Conservation (phyloP, 768 basidiomycete species). For the Leccinum ochraceum region DNA sequence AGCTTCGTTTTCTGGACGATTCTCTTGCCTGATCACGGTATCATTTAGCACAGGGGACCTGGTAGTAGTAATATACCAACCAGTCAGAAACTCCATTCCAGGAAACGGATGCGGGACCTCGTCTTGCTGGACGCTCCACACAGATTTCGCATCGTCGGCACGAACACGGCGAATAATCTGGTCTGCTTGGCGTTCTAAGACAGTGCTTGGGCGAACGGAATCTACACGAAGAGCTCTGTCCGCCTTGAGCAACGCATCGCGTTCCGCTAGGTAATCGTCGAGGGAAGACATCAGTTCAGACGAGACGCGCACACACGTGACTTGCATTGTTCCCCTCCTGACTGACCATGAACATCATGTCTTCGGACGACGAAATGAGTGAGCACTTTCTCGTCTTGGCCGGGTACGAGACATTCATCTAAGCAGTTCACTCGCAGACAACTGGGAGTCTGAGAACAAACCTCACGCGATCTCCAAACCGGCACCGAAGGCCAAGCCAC, state of each 20-base stretch:
- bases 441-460: slow-evolving; percentile 13
- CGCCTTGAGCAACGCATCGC: slow-evolving; percentile 32
- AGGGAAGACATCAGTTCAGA: slow-evolving; percentile 2
- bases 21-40: slow-evolving; percentile 41
- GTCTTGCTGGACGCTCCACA: slow-evolving; percentile 61
- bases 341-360: slow-evolving; percentile 23
- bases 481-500: slow-evolving; percentile 18
- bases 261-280: slow-evolving; percentile 26
- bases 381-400: slow-evolving; percentile 9
- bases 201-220: slow-evolving; percentile 31
- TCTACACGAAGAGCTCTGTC: slow-evolving; percentile 59
- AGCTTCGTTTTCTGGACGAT: slow-evolving; percentile 63
- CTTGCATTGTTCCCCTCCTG: not conserved
- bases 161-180: slow-evolving; percentile 56
- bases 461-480: slow-evolving; percentile 1
- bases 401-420: slow-evolving; percentile 23
- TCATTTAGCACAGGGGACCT: not conserved
- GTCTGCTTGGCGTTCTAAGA: slow-evolving; percentile 55
- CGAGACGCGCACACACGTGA: slow-evolving; percentile 8
- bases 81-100: slow-evolving; percentile 78
- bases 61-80: slow-evolving; percentile 33
- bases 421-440: slow-evolving; percentile 26
- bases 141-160: slow-evolving; percentile 47
- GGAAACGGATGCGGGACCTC: slow-evolving; percentile 65
- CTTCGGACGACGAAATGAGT: slow-evolving; percentile 37